Base-by-base conservation (phyloP, 768 basidiomycete species). In the Lactifluus pinguis region DNA sequence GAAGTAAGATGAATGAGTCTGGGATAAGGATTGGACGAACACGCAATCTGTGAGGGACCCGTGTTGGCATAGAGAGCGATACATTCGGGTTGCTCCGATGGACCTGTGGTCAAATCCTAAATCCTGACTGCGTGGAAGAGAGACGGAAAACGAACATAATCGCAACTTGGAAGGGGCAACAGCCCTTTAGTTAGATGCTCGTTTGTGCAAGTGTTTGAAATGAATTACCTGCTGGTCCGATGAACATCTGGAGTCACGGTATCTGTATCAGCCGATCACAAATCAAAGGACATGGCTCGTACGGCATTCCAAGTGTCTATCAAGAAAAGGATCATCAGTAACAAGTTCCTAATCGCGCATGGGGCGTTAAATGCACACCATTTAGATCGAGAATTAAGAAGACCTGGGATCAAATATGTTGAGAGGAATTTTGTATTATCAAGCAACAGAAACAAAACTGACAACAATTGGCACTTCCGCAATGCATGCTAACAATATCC, bases 71-170 rank as follows among this genome's bases (percentile, higher is more conserved):
- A 47, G 21, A 47, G 45, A 47, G 45, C 45, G 45, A 47, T 47
- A 47, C 45, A 47, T 47, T 19, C 60, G 60, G 32, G 60, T n/a
- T 17, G 60, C 50, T 14, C 44, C 50, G 15, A 61, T 61, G 30
- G 50, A 41, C 38, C 60, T 61, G 36, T n/a, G 8, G 13, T 6
- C 13, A 13, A 13, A 50, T 56, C 30, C 39, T 49, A 44, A 52
- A 13, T n/a, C 39, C 9, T 13, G n/a, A 32, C 13, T 19, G 29
- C 6, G 25, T 9, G 19, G 21, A 25, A 25, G 47, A 19, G 17
- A 47, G 45, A 10, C 5, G 0, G 19, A 34, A 42, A 3, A 57
- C 44, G 44, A 45, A 45, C 44, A 19, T 6, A 45, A 45, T 19
- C 3, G 44, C 44, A 8, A 45, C 44, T 45, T 2, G n/a, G n/a